Percentiles rank a stretch among this genome's conserved stretches.
These are phyloP conservation scores for Crucibulum laeve DNA, from an alignment of 768 basidiomycete genomes.

Conservation along the genomic window DNA sequence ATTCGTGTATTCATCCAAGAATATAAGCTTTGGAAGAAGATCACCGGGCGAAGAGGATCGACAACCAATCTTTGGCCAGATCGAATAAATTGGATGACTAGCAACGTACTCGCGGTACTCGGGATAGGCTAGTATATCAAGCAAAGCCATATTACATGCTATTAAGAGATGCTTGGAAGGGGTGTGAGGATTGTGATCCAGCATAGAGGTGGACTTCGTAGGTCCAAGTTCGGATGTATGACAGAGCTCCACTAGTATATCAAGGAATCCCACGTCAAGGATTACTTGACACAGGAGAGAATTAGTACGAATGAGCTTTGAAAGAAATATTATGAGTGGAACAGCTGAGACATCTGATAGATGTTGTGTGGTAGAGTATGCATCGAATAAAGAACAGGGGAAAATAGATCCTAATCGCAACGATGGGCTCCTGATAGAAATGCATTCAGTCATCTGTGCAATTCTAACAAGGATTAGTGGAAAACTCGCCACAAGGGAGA, in stretches of 20 bases:
- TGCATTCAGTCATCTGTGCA: neutral
- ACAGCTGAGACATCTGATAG: neutral
- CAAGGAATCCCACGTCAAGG: constrained; percentile 9
- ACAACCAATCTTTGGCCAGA: neutral
- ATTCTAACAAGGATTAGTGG: neutral
- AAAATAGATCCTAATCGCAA: neutral
- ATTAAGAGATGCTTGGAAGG: constrained; percentile 1
- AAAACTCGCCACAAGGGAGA: constrained; percentile 7
- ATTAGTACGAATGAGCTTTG: neutral
- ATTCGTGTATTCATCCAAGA: too few relatives aligned
- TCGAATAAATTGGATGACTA: constrained; percentile 7
- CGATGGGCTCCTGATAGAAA: neutral
- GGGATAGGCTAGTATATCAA: constrained; percentile 7
- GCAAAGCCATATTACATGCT: neutral
- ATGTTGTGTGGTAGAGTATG: neutral
- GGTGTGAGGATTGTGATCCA: neutral
- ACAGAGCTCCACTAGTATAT: constrained; percentile 6
- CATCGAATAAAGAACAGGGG: neutral
- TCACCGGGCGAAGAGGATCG: neutral
- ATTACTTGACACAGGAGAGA: constrained; percentile 2
- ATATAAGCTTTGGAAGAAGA: too few relatives aligned
- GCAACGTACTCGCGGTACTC: constrained; percentile 7
- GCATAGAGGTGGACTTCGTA: neutral
- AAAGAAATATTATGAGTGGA: neutral
- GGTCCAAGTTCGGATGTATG: neutral